Evolutionary conservation across 2,329 filamentous ascomycete genomes (phyloP), one percentile per base, ranked within the genome.

Genomic region (Hypoxylon sp.): DNA sequence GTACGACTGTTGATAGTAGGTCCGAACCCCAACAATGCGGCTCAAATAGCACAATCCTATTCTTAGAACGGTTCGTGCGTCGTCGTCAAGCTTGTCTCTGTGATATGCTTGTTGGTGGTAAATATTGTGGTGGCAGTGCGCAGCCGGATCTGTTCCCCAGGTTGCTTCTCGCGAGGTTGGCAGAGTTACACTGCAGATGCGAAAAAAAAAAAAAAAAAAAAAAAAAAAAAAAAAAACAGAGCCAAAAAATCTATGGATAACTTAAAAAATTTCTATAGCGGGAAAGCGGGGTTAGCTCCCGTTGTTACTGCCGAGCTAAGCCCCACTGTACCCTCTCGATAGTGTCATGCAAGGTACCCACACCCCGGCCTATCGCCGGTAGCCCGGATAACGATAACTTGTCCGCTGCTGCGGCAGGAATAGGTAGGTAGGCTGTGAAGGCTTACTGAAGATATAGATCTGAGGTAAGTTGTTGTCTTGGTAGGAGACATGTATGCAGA

Each of bases 101-200:
- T 44, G 14, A 5, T 44, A 44, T 22, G 17, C 17, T 17, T 22
- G 39, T 44, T 44, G 39, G 39, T 44, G 39, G 39, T 44, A 17
- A 17, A 17, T 35, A 51, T 37, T 37, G 53, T 51, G 61, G 61
- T 63, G 60, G 61, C 61, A 51, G 54, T 64, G 61, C 61, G 8
- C 19, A 14, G 22, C 31, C 53, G 47, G 37, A 46, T 53, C 17
- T 35, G 22, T 56, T 51, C 26, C 52, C 52, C 19, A 53, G 29
- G 39, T 42, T 29, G 9, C 13, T 52, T 58, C 17, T 50, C 42
- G 31, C 31, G 24, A 46, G n/a, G 8, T 10, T 53, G 22, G 29
- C 6, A 31, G 54, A 24, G 61, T 64, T 19, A 47, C 61, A 64
- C 61, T 35, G 61, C 61, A 31, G 6, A 6, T 29, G 61, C 11